Conservation (phyloP, 257 asterid species). For the Cordia subcordata region DNA sequence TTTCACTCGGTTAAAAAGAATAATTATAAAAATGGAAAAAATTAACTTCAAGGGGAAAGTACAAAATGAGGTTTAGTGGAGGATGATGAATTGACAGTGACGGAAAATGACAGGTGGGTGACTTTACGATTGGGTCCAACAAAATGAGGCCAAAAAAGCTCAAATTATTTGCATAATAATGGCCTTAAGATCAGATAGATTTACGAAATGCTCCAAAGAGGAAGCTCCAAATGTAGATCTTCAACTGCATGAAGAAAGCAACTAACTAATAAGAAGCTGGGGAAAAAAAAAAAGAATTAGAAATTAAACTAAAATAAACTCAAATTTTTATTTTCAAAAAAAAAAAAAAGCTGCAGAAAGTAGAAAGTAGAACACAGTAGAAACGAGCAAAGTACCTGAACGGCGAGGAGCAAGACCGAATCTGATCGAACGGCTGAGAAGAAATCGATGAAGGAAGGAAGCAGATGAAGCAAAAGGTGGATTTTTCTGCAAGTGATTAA, state of each 20-base stretch:
- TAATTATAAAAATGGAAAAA: no score
- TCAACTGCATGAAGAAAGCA: conserved; percentile 16
- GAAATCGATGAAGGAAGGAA: conserved; percentile 8
- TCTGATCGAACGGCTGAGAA: background rate
- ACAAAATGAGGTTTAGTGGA: background rate
- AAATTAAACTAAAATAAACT: no score
- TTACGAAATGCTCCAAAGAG: conserved; percentile 22
- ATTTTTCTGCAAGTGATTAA: conserved; percentile 31
- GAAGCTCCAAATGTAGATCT: conserved; percentile 34
- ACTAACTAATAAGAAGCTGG: background rate
- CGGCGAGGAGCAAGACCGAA: background rate
- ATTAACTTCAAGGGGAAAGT: background rate
- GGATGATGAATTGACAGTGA: background rate
- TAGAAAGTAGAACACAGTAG: conserved; percentile 6
- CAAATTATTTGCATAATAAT: background rate
- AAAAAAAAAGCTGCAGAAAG: conserved; percentile 9
- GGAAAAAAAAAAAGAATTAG: background rate
- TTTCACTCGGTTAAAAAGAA: no score
- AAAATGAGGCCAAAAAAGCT: conserved; percentile 21
- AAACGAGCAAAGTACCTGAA: conserved; percentile 17
- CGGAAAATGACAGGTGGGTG: background rate
- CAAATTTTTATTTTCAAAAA: no score
- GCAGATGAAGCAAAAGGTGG: conserved; percentile 21
- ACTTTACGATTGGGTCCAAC: conserved; percentile 12
- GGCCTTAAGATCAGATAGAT: background rate